A percentile compares a stretch with the other conserved stretches of the same genome.
These are phyloP conservation scores for Ophiocordyceps camponoti-floridani DNA, from an alignment of 2,329 filamentous ascomycete genomes.

Conservation along the genomic window DNA sequence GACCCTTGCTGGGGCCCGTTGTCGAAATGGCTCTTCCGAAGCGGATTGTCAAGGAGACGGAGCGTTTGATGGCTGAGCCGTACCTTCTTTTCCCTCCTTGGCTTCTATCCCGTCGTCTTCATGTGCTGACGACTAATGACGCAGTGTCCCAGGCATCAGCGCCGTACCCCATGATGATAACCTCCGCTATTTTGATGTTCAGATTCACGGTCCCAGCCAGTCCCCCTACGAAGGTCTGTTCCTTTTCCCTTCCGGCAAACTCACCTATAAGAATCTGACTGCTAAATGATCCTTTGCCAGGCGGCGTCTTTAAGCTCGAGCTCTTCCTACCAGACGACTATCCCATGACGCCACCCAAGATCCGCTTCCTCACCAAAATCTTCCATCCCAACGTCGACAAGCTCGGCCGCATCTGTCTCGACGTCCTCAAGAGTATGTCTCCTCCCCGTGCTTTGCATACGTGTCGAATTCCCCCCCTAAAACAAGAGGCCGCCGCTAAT, in stretches of 20 bases:
- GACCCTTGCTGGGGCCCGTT: neutral
- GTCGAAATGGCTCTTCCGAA: conserved; percentile 63
- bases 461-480: too few species aligned
- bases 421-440: conserved; percentile 80
- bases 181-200: conserved; percentile 93
- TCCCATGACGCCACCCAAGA: conserved; percentile 97
- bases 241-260: neutral
- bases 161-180: conserved; percentile 95
- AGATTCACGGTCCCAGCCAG: conserved; percentile 78
- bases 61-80: conserved; percentile 93
- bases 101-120: neutral
- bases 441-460: too few species aligned
- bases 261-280: neutral
- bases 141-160: conserved; percentile 85
- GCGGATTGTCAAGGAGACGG: conserved; percentile 96
- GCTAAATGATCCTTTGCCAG: conserved; percentile 12
- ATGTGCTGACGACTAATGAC: neutral
- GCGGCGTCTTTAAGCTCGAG: conserved; percentile 87
- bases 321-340: conserved; percentile 97
- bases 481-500: neutral
- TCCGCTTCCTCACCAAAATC: conserved; percentile 96
- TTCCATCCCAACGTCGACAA: conserved; percentile 99
- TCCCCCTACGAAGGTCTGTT: conserved; percentile 79
- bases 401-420: conserved; percentile 87
- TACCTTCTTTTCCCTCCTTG: conserved; percentile 26